Evolutionary conservation across 108 stramenopile genomes (phyloP), one percentile per base, ranked within the genome.

Genomic region (Pseudonitzschia delicatissima): DNA sequence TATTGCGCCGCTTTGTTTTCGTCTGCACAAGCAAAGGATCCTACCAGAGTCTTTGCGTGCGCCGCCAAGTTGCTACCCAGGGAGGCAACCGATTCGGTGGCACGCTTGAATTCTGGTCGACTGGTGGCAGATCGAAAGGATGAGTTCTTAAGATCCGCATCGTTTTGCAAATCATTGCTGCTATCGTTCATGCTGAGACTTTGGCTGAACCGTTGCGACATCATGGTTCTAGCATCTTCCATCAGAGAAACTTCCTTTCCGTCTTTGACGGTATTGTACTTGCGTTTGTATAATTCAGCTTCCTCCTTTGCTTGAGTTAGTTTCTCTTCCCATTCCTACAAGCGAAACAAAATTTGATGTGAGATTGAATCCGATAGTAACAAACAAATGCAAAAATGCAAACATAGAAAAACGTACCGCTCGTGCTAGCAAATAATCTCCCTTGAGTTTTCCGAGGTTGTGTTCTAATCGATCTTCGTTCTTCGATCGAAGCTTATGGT

Each of bases 391-490:
- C 34, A 50, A 45, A 59, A 34, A 74, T 27, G 4, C 0, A 42
- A 42, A 66, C 6, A 39, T 23, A 33, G 7, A 6, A 0, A 36
- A 25, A 84, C 87, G 48, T 67, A 88, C 87, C 74, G 87, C 88
- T 64, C 84, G 77, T 0, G 88, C 88, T 73, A 93, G 65, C 67
- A 93, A 71, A 76, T 80, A 93, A 9, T 93, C 92, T 26, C 83
- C 88, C 82, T 93, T 93, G 21, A 88, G 76, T 40, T 83, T 87
- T 51, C 79, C 92, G 32, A 93, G 55, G 20, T 82, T 71, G 53
- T 93, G 88, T 53, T 93, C 92, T 58, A 93, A 65, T 35, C 67
- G 65, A 48, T 90, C 88, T 48, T 87, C 86, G 48, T 85, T 88
- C 49, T 76, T 74, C 4, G 62, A 64, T 29, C 83, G 79, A 34